Evolutionary conservation across 2,329 filamentous ascomycete species (phyloP).

Genomic region (Metarhizium sp.): DNA sequence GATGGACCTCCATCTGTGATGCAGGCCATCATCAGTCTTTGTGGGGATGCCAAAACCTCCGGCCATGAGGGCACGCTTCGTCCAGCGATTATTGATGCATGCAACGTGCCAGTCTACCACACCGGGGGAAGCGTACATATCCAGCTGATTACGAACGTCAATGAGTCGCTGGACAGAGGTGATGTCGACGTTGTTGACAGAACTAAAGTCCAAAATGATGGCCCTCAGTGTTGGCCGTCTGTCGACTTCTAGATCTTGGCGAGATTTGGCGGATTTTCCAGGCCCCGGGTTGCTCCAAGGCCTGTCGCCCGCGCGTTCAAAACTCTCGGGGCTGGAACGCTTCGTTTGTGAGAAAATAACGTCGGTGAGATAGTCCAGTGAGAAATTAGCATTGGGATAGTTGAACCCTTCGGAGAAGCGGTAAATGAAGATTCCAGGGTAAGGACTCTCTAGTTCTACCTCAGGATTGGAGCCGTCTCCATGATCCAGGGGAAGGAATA

Average conservation of each 20-base stretch:
- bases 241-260: constrained; percentile 18
- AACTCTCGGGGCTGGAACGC: constrained; percentile 63
- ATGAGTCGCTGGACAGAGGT: constrained; percentile 89
- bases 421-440: constrained; percentile 93
- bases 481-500: constrained; percentile 82
- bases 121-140: constrained; percentile 71
- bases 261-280: constrained; percentile 31
- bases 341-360: constrained; percentile 64
- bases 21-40: constrained; percentile 31
- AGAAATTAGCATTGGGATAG: constrained; percentile 87
- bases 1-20: constrained; percentile 81
- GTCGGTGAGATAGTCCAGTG: constrained; percentile 67
- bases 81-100: constrained; percentile 85
- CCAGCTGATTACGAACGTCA: constrained; percentile 89
- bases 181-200: constrained; percentile 88
- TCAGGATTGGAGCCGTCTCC: constrained; percentile 85
- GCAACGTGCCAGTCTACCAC: constrained; percentile 92
- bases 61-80: constrained; percentile 77
- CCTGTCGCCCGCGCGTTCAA: constrained; percentile 60
- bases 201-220: constrained; percentile 88
- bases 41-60: constrained; percentile 84
- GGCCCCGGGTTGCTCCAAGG: constrained; percentile 94
- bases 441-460: constrained; percentile 68
- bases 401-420: constrained; percentile 92
- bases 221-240: constrained; percentile 66